Base-by-base conservation (phyloP, 192 early-diverging fungal genomes). In the Rhizoclosmatium sp. region DNA sequence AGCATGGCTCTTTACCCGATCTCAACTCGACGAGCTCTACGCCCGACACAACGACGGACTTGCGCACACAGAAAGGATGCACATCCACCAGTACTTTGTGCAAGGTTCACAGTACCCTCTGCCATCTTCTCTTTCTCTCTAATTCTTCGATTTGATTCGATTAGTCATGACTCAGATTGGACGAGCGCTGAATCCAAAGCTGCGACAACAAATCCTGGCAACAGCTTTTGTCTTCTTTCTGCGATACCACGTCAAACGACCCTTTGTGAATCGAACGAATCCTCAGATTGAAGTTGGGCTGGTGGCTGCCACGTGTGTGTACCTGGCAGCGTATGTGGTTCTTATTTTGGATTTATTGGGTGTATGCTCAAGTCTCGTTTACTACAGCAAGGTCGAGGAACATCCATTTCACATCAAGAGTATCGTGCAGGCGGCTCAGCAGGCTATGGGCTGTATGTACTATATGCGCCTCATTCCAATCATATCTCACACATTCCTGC, bases 211-310 rank as follows among this genome's bases (percentile, higher is more conserved):
- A 47, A 93, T 95, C 39, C 84, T 96, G 3, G 93, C 94, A 0
- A 95, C 95, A 9, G 94, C 94, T 2, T 79, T 91, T 47, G 91
- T 95, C 2, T 98, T 96, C 70, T 96, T 97, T 64, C 95, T 94
- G 82, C 87, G 96, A 21, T 97, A 96, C 80, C 96, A 94, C 82
- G 89, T 91, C 81, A 94, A 91, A 93, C 93, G 88, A 82, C 88
- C 85, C 3, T 71, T 74, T 4, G 12, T 16, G 48, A 58, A 60
- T 42, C 5, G 45, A 2, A 65, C 42, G 7, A 3, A 47, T 4
- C 41, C 21, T 73, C 46, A 58, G 3, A 94, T 93, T 45, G 95
- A 97, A 76, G 93, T 94, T 21, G 89, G 88, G 54, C 83, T 98
- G 16, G 93, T 96, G 47, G 82, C 87, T 1, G 89, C 92, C 5